phyloP scores from a whole-genome alignment of 1,139 yeast genomes.

The Hemisphaericaspora subhashii region DNA sequence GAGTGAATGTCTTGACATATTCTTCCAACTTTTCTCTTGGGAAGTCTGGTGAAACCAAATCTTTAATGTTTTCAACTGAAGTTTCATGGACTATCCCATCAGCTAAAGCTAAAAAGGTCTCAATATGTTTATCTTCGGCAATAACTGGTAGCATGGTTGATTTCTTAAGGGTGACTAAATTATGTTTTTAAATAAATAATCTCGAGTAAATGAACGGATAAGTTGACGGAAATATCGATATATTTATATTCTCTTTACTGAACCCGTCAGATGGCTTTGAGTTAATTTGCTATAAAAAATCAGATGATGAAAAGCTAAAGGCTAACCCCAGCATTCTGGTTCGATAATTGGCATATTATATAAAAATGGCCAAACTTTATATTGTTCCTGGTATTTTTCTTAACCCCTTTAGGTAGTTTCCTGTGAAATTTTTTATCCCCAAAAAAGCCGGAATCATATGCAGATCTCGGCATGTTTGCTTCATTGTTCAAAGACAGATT shows the following conservation, averaged over 20 bases:
- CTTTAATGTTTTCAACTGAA: slow-evolving; percentile 28
- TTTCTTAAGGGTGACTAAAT: not conserved
- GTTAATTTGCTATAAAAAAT: not conserved
- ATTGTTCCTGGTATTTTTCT: not conserved
- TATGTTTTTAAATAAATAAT: not conserved
- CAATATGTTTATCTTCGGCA: slow-evolving; percentile 28
- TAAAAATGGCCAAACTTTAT: not conserved
- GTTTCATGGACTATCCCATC: slow-evolving; percentile 41
- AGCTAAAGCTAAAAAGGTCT: slow-evolving; percentile 26
- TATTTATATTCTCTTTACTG: not conserved
- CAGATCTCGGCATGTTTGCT: not conserved
- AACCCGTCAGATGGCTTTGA: too few species aligned
- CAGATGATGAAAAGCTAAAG: not conserved
- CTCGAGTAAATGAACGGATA: not conserved
- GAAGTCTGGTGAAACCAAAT: slow-evolving; percentile 27
- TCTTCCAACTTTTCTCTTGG: slow-evolving; percentile 33
- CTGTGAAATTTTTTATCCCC: slow-evolving; percentile 1
- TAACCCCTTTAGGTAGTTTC: not conserved
- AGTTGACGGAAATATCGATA: not conserved
- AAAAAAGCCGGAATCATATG: not conserved
- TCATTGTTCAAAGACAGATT: not conserved
- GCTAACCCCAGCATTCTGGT: not conserved
- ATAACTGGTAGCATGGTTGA: slow-evolving; percentile 16
- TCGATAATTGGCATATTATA: not conserved
- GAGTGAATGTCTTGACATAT: slow-evolving; percentile 27